Evolutionary conservation across 2,329 filamentous ascomycete genomes (phyloP).

Genomic region (Cordyceps tenuipes): DNA sequence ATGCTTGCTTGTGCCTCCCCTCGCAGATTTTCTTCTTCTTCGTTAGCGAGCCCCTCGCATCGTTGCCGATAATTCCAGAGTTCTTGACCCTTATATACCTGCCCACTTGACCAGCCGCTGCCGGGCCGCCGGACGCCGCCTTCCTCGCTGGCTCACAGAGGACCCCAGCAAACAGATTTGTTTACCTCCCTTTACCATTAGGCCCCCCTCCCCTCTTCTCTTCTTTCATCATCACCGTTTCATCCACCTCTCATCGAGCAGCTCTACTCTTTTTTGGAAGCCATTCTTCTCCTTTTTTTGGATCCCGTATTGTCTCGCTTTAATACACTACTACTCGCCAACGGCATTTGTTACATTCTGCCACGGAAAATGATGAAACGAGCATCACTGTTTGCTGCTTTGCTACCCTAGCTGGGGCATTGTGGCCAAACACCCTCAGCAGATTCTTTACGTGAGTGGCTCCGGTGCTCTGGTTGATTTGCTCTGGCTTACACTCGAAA

Average conservation of each 20-base stretch:
- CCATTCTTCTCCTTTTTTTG: constrained; percentile 25
- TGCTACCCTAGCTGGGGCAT: constrained; percentile 9
- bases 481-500: not conserved
- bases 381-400: not conserved
- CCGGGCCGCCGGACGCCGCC: not conserved
- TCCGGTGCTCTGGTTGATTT: too few relatives aligned
- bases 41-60: not conserved
- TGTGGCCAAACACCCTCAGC: constrained; percentile 3
- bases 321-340: constrained; percentile 16
- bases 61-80: not conserved
- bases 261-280: constrained; percentile 19
- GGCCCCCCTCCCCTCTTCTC: constrained; percentile 9
- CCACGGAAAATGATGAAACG: constrained; percentile 8
- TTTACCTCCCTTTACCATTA: not conserved
- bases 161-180: not conserved
- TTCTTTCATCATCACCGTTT: constrained; percentile 14
- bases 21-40: not conserved
- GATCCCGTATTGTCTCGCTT: constrained; percentile 18
- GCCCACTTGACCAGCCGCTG: not conserved
- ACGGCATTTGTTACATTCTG: constrained; percentile 9
- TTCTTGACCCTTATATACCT: not conserved
- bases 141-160: not conserved
- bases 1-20: not conserved
- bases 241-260: constrained; percentile 17
- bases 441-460: constrained; percentile 1